Evolutionary conservation across 1,284 basidiomycete genomes (phyloP).

Genomic region (Tremellales sp.): DNA sequence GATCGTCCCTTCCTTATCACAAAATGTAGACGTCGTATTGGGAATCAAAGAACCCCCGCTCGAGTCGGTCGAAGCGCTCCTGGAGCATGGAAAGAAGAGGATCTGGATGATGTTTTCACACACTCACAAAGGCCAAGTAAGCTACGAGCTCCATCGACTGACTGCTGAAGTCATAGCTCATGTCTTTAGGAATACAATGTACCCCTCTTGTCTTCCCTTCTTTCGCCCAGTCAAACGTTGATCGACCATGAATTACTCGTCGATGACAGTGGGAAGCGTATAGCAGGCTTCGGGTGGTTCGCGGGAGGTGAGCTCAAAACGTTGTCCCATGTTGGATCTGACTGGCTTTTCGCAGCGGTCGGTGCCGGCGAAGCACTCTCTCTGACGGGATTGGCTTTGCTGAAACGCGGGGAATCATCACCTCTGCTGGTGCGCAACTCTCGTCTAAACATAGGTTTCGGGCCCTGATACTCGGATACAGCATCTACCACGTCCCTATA

Average conservation of each 20-base stretch:
- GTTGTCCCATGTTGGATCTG: not conserved
- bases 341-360: constrained; percentile 55
- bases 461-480: constrained; percentile 30
- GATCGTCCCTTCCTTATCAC: constrained; percentile 56
- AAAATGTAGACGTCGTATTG: constrained; percentile 66
- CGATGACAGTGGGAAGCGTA: constrained; percentile 55
- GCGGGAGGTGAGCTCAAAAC: constrained; percentile 62
- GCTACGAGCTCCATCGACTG: constrained; percentile 4
- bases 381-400: constrained; percentile 69
- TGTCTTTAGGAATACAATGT: constrained; percentile 74
- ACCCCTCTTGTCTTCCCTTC: constrained; percentile 65
- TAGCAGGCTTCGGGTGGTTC: constrained; percentile 83
- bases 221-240: constrained; percentile 55
- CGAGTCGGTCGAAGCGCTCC: constrained; percentile 52
- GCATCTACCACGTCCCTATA: constrained; percentile 77
- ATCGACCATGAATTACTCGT: constrained; percentile 83
- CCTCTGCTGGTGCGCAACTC: constrained; percentile 64
- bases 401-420: constrained; percentile 71
- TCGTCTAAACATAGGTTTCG: not conserved
- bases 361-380: constrained; percentile 77
- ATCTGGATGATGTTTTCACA: constrained; percentile 76
- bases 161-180: not conserved
- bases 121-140: constrained; percentile 63
- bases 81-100: constrained; percentile 30
- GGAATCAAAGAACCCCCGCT: constrained; percentile 85